Conservation (phyloP, 306 rosid species). For the Senna tora region DNA sequence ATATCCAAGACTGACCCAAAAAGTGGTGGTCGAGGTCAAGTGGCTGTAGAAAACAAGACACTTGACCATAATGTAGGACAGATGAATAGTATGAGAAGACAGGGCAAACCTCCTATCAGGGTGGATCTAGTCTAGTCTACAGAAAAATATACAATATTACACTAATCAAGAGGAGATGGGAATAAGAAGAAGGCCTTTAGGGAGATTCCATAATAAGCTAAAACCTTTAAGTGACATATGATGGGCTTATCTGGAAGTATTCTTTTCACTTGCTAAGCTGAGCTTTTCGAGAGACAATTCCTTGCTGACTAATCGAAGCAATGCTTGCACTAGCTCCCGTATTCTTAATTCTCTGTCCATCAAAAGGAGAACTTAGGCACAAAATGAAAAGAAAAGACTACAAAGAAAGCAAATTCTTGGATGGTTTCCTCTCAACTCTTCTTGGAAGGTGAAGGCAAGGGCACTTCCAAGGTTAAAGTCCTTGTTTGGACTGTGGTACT, state of each 20-base stretch:
- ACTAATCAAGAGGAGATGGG: conserved; percentile 32
- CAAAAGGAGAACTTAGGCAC: conserved; percentile 33
- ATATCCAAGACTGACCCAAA: conserved; percentile 29
- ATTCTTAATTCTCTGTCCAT: conserved; percentile 72
- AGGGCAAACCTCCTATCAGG: conserved; percentile 36
- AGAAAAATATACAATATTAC: conserved; percentile 39
- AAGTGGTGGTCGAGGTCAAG: conserved; percentile 12
- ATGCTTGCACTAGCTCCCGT: conserved; percentile 68
- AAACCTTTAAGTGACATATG: conserved; percentile 3
- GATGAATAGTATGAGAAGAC: conserved; percentile 28
- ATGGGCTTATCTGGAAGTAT: conserved; percentile 40
- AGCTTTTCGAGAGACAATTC: conserved; percentile 72
- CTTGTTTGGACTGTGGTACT: conserved; percentile 4
- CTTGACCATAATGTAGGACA: conserved; percentile 29
- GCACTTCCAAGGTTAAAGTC: conserved; percentile 2
- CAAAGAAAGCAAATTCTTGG: not conserved
- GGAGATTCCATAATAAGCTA: conserved; percentile 30
- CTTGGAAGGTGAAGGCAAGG: conserved; percentile 20
- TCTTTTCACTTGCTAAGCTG: conserved; percentile 52
- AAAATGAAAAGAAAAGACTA: not conserved
- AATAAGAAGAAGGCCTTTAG: conserved; percentile 8
- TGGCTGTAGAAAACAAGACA: conserved; percentile 9
- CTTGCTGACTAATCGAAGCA: conserved; percentile 61
- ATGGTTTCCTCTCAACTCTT: not conserved
- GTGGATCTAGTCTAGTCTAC: conserved; percentile 43